Evolutionary conservation across 2,329 filamentous ascomycete genomes (phyloP).

Genomic region (Verticillium zaregamsianum): DNA sequence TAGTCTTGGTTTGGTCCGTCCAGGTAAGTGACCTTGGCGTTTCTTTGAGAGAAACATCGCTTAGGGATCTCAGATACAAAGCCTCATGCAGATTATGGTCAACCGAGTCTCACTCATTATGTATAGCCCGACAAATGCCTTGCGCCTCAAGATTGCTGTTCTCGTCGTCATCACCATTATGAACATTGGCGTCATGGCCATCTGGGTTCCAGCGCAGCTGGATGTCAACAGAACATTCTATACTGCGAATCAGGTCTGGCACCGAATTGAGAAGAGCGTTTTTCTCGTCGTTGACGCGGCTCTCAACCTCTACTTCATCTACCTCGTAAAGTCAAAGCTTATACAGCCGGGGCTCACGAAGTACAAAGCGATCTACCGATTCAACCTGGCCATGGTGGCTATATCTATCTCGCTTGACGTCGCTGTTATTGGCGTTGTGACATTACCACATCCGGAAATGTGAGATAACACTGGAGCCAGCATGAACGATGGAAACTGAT

Average conservation of each 20-base stretch:
- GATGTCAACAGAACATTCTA: conserved; percentile 33
- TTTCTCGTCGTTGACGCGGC: conserved; percentile 40
- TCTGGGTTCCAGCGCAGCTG: conserved; percentile 46
- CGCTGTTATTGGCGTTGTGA: conserved; percentile 21
- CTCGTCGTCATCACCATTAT: conserved; percentile 35
- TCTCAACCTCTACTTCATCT: conserved; percentile 43
- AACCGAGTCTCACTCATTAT: conserved; percentile 44
- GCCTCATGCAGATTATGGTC: conserved; percentile 48
- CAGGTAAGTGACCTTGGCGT: conserved; percentile 12
- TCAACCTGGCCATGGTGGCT: conserved; percentile 20
- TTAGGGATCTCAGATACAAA: conserved; percentile 28
- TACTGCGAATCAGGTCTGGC: conserved; percentile 41
- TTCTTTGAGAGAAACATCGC: not conserved
- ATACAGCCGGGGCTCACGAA: conserved; percentile 43
- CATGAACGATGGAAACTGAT: not conserved
- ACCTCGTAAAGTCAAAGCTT: conserved; percentile 36
- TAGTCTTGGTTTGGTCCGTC: conserved; percentile 16
- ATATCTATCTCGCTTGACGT: conserved; percentile 22
- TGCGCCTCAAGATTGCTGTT: conserved; percentile 37
- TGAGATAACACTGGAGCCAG: conserved; percentile 2
- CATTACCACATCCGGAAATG: conserved; percentile 19
- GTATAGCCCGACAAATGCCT: conserved; percentile 28
- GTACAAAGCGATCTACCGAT: conserved; percentile 37
- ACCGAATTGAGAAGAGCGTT: conserved; percentile 43
- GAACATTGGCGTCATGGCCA: conserved; percentile 44